phyloP scores from a whole-genome alignment of 495 filamentous ascomycete species.

The Cercophora sp. region DNA sequence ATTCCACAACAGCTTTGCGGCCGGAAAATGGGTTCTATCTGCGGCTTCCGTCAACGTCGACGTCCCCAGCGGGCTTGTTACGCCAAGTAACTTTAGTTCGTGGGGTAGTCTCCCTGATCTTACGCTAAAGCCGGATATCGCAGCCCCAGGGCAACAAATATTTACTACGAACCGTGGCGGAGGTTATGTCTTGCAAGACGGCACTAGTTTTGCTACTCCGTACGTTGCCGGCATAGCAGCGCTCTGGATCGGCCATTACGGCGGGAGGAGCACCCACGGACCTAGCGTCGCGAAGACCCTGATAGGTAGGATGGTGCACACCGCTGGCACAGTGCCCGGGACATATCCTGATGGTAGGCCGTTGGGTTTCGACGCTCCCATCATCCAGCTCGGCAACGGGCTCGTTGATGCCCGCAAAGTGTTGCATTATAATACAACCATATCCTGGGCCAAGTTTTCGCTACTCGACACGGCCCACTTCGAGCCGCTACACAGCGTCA shows the following conservation, averaged over 20 bases:
- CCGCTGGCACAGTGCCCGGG: slow-evolving; percentile 26
- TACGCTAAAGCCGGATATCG: slow-evolving; percentile 42
- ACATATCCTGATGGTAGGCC: background rate
- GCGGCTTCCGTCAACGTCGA: no score
- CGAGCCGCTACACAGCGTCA: slow-evolving; percentile 31
- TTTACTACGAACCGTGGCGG: slow-evolving; percentile 40
- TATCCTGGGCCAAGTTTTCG: slow-evolving; percentile 35
- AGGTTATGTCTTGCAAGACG: slow-evolving; percentile 38
- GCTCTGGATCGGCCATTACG: slow-evolving; percentile 32
- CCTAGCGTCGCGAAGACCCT: slow-evolving; percentile 30
- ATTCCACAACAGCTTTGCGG: no score
- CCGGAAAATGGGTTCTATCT: no score
- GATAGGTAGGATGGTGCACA: slow-evolving; percentile 32
- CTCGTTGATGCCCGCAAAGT: slow-evolving; percentile 42
- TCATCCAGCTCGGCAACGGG: slow-evolving; percentile 44
- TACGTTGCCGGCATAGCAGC: slow-evolving; percentile 43
- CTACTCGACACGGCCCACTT: slow-evolving; percentile 46
- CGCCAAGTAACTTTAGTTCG: slow-evolving; percentile 36
- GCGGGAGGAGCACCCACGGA: slow-evolving; percentile 32
- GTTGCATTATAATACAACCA: slow-evolving; percentile 34
- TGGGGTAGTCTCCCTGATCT: slow-evolving; percentile 46
- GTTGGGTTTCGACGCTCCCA: slow-evolving; percentile 34
- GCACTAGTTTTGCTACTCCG: slow-evolving; percentile 44
- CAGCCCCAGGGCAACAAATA: slow-evolving; percentile 46
- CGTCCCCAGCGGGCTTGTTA: no score